phyloP scores from a whole-genome alignment of 139 green algal genomes.

The Chlorella sp. region DNA sequence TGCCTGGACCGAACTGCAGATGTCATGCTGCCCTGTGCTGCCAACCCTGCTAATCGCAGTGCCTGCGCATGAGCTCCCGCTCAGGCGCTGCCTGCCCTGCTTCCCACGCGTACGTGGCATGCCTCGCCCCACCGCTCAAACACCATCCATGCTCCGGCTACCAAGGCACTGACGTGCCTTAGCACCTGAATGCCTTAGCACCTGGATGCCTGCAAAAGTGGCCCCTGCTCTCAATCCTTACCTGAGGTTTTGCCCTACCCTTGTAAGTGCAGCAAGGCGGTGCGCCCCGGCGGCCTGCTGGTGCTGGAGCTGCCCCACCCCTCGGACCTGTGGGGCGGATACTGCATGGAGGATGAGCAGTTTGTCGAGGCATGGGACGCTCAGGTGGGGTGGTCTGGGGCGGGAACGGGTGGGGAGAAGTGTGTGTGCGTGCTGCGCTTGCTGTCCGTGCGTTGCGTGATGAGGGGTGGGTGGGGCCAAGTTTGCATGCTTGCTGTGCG shows the following conservation, averaged over 20 bases:
- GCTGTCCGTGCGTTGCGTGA: background rate
- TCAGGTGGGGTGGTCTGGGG: background rate
- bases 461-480: background rate
- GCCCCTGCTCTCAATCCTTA: no score
- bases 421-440: background rate
- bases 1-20: background rate
- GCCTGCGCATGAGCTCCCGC: no score
- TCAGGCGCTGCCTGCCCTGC: no score
- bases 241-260: no score
- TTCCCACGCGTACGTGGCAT: background rate
- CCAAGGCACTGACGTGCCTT: no score
- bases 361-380: slow-evolving; percentile 49
- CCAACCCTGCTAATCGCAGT: background rate
- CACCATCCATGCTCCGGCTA: background rate
- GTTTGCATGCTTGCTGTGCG: no score
- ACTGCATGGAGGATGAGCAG: slow-evolving; percentile 22
- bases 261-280: background rate
- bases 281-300: slow-evolving; percentile 41
- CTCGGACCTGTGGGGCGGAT: slow-evolving; percentile 41
- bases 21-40: background rate
- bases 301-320: slow-evolving; percentile 48
- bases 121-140: background rate
- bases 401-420: background rate
- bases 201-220: background rate
- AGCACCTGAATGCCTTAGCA: no score